These are phyloP conservation scores for Chytriomyces hyalinus DNA, from an alignment of 192 early-diverging fungal species.

Conservation along the genomic window DNA sequence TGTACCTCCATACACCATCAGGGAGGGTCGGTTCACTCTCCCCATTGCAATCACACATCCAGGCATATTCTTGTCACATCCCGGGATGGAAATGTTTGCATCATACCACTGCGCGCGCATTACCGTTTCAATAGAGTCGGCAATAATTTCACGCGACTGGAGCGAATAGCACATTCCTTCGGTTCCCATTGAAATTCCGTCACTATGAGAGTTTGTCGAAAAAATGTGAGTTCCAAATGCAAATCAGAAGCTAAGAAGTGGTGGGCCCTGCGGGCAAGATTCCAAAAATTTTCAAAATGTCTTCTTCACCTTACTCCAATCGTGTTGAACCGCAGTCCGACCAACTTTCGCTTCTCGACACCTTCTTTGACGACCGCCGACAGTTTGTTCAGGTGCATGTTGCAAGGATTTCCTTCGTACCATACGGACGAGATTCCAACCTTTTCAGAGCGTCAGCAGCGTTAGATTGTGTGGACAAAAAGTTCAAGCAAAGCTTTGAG, in stretches of 20 bases:
- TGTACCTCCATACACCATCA: conserved; percentile 99
- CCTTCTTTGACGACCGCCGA: conserved; percentile 90
- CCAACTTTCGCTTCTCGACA: conserved; percentile 84
- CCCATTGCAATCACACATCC: conserved; percentile 96
- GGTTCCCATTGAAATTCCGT: conserved; percentile 98
- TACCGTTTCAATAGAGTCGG: conserved; percentile 98
- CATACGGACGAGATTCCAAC: conserved; percentile 96
- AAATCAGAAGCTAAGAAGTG: neutral
- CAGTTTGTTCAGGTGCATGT: conserved; percentile 97
- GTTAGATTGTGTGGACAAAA: too few relatives aligned
- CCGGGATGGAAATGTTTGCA: conserved; percentile 96
- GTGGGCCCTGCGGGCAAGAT: conserved; percentile 8
- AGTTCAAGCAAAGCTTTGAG: too few relatives aligned
- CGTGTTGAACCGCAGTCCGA: conserved; percentile 98
- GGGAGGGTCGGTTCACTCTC: conserved; percentile 90
- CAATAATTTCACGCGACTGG: conserved; percentile 96
- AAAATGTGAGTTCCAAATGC: too few relatives aligned
- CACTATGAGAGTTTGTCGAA: conserved; percentile 39
- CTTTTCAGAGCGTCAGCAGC: neutral
- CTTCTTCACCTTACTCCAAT: conserved; percentile 77
- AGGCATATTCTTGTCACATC: conserved; percentile 93
- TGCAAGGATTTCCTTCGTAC: conserved; percentile 99
- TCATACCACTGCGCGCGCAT: conserved; percentile 99
- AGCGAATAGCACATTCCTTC: conserved; percentile 96
- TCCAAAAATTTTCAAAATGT: neutral